phyloP scores from a whole-genome alignment of 331 rosid species.

The Stylosanthes scabra region DNA sequence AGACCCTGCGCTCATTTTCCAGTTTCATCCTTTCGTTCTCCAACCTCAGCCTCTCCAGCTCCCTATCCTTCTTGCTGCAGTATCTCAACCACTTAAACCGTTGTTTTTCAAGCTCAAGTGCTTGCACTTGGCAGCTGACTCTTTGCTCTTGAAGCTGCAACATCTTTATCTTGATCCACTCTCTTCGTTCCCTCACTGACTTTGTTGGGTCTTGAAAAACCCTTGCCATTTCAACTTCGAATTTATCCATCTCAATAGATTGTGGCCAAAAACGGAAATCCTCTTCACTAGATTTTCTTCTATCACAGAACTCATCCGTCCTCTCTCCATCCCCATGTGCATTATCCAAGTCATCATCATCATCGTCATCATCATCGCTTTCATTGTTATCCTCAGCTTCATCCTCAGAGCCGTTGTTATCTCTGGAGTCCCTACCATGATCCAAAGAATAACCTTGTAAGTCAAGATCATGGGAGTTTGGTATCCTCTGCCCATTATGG shows the following conservation, averaged over 20 bases:
- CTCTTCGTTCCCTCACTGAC: slow-evolving; percentile 62
- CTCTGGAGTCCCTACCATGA: slow-evolving; percentile 59
- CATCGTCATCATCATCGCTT: slow-evolving; percentile 66
- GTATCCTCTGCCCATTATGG: slow-evolving; percentile 82
- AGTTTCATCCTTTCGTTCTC: slow-evolving; percentile 80
- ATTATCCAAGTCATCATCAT: slow-evolving; percentile 64
- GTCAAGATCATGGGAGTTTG: slow-evolving; percentile 64
- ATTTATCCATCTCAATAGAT: slow-evolving; percentile 52
- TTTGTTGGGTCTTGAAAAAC: slow-evolving; percentile 67
- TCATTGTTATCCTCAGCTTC: slow-evolving; percentile 68
- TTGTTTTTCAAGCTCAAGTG: slow-evolving; percentile 90
- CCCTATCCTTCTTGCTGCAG: slow-evolving; percentile 88
- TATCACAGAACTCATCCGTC: slow-evolving; percentile 49
- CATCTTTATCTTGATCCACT: slow-evolving; percentile 71
- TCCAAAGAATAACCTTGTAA: slow-evolving; percentile 63
- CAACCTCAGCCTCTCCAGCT: slow-evolving; percentile 71
- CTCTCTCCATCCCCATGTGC: slow-evolving; percentile 56
- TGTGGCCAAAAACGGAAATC: slow-evolving; percentile 58
- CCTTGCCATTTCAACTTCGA: slow-evolving; percentile 70
- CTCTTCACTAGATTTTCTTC: slow-evolving; percentile 54
- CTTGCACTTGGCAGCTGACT: slow-evolving; percentile 54
- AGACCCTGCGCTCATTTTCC: slow-evolving; percentile 69
- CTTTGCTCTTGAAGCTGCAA: slow-evolving; percentile 74
- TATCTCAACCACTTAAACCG: slow-evolving; percentile 89
- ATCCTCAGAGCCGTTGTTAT: slow-evolving; percentile 60